Conservation (phyloP, 805 yeast genomes). For the Candida sonorensis region DNA sequence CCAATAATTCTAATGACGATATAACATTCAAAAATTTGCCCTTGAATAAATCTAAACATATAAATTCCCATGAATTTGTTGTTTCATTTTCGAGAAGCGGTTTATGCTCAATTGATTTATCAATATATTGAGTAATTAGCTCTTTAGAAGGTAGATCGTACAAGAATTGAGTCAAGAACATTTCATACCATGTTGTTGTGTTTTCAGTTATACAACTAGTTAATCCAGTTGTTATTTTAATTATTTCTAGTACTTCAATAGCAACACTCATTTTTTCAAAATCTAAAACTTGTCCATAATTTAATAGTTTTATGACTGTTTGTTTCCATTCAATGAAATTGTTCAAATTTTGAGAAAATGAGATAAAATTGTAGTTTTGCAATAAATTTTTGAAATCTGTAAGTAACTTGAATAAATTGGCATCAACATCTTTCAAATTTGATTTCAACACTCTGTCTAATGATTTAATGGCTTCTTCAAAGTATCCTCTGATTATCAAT, state of each 20-base stretch:
- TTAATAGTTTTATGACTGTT: conserved; percentile 43
- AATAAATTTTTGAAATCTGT: conserved; percentile 35
- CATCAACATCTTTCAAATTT: conserved; percentile 26
- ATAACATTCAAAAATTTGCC: conserved; percentile 52
- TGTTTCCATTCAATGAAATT: conserved; percentile 46
- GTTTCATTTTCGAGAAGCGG: conserved; percentile 33
- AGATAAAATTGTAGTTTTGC: conserved; percentile 30
- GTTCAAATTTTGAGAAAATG: conserved; percentile 30
- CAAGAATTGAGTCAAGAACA: conserved; percentile 33
- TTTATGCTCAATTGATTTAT: conserved; percentile 26
- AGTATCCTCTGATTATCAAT: conserved; percentile 54
- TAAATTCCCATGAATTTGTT: conserved; percentile 43
- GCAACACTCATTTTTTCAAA: conserved; percentile 24
- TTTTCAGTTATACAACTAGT: conserved; percentile 41
- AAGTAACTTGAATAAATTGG: conserved; percentile 30
- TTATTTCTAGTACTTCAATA: conserved; percentile 34
- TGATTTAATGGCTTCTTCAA: conserved; percentile 46
- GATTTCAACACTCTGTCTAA: conserved; percentile 37
- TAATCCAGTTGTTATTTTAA: conserved; percentile 40
- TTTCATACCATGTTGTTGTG: conserved; percentile 65
- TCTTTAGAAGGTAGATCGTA: conserved; percentile 52
- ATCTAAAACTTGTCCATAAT: conserved; percentile 24
- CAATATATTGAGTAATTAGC: conserved; percentile 34
- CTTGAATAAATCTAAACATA: conserved; percentile 49
- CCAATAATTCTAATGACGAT: conserved; percentile 51